These are phyloP conservation scores for Neurospora cerealis DNA, from an alignment of 495 filamentous ascomycete genomes.

Conservation along the genomic window DNA sequence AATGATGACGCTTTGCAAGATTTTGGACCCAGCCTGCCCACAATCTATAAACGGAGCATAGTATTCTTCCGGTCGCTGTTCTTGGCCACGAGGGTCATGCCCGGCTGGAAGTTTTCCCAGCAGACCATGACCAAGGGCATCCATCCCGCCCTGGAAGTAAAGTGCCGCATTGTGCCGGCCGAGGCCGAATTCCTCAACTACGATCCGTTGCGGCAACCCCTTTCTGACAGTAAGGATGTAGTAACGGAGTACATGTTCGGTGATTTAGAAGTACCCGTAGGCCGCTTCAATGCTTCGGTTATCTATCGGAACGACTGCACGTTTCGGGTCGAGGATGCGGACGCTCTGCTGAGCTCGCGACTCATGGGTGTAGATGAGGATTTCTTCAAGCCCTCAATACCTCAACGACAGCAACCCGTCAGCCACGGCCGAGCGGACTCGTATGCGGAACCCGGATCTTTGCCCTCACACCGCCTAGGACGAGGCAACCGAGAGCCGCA, in stretches of 20 bases:
- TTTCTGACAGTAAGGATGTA: constrained; percentile 59
- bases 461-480: constrained; percentile 45
- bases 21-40: constrained; percentile 62
- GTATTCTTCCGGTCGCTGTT: constrained; percentile 92
- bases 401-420: constrained; percentile 22
- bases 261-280: constrained; percentile 74
- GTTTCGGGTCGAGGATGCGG: constrained; percentile 84
- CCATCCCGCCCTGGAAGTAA: constrained; percentile 56
- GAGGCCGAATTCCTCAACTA: constrained; percentile 40
- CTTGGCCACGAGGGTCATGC: constrained; percentile 69
- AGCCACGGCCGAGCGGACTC: constrained; percentile 24
- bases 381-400: constrained; percentile 67
- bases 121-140: constrained; percentile 54
- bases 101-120: constrained; percentile 79
- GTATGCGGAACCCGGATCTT: constrained; percentile 58
- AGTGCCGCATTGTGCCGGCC: constrained; percentile 62
- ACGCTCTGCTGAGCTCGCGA: constrained; percentile 87
- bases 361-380: constrained; percentile 80
- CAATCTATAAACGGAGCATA: constrained; percentile 91
- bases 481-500: constrained; percentile 51
- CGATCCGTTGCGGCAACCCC: constrained; percentile 61
- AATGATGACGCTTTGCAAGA: constrained; percentile 46
- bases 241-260: constrained; percentile 71
- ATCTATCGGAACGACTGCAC: constrained; percentile 79
- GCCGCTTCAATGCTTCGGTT: constrained; percentile 70